Evolutionary conservation across 2,329 filamentous ascomycete species (phyloP), one percentile per base, ranked within the genome.

Genomic region (Trichoderma polysporum): DNA sequence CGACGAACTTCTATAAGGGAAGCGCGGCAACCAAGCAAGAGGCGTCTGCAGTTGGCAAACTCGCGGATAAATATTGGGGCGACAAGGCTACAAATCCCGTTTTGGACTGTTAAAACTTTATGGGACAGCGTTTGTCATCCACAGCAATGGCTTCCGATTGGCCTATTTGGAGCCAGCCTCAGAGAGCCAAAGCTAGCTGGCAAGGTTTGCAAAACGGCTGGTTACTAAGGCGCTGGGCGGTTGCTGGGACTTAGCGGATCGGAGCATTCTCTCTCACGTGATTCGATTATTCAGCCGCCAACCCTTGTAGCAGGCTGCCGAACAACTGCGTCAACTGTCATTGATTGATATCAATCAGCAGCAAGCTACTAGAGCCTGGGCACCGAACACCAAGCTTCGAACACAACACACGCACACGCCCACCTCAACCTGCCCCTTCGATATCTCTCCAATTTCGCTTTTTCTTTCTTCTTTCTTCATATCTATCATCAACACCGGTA

Each of bases 61-160:
- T 61, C 53, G 54, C 75, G 75, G 74, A 77, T 69, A 72, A 77
- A 76, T 54, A 52, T 76, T 73, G 64, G 53, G 68, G 71, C 74
- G 74, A 54, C 68, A 69, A 72, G 69, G 69, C 58, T 71, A 60
- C 45, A 13, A 41, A 25, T 65, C 35, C 31, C 3, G 53, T 39
- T 41, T 22, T 31, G 50, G 8, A 13, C 25, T 60, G 31, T 27
- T 39, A 9, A 39, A 25, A 4, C n/a, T n/a, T n/a, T 2, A 9
- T 2, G 15, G 19, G 33, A 19, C 53, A 39, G 35, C 19, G 50
- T 54, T 57, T 60, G 49, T 53, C 35, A 54, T 45, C 33, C 5
- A 5, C 15, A 47, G 29, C 33, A 12, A 19, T 33, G 33, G n/a
- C 37, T 33, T 53, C 22, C 17, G 27, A 67, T 67, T 67, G 50